phyloP scores from a whole-genome alignment of 2,329 filamentous ascomycete genomes.

The Penicillium freii region DNA sequence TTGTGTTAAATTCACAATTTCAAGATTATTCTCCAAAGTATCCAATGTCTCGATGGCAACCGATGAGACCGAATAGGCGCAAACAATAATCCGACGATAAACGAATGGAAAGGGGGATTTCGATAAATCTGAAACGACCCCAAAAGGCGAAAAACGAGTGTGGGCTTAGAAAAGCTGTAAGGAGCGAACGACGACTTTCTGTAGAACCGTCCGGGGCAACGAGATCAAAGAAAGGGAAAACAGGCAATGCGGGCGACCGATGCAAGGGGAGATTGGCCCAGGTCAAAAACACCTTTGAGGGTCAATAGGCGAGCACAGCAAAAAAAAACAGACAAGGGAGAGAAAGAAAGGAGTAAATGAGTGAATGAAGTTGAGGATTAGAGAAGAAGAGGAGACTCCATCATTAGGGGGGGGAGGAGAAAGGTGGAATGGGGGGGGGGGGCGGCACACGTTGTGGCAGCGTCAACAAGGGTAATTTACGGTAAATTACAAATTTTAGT shows the following conservation, averaged over 20 bases:
- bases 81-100: slow-evolving; percentile 11
- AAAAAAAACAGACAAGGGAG: slow-evolving; percentile 17
- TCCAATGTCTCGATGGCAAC: slow-evolving; percentile 23
- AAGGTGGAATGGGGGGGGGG: slow-evolving; percentile 19
- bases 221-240: slow-evolving; percentile 19
- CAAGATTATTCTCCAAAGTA: neutral
- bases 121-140: slow-evolving; percentile 19
- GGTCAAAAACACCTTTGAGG: slow-evolving; percentile 21
- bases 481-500: slow-evolving; percentile 3
- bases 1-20: slow-evolving; percentile 1
- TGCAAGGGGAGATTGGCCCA: slow-evolving; percentile 25
- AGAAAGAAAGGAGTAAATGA: slow-evolving; percentile 28
- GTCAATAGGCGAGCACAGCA: slow-evolving; percentile 12
- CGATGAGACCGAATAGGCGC: slow-evolving; percentile 14
- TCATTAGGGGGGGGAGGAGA: slow-evolving; percentile 9
- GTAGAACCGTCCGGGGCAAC: slow-evolving; percentile 15
- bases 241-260: slow-evolving; percentile 17
- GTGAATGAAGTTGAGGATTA: slow-evolving; percentile 22
- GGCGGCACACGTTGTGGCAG: slow-evolving; percentile 22
- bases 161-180: slow-evolving; percentile 22
- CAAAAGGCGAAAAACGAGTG: slow-evolving; percentile 17
- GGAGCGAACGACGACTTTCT: slow-evolving; percentile 21
- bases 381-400: slow-evolving; percentile 6
- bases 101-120: slow-evolving; percentile 24
- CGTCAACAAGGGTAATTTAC: slow-evolving; percentile 15